Conservation (phyloP, 768 basidiomycete genomes). For the Guyanaporus albipodus region DNA sequence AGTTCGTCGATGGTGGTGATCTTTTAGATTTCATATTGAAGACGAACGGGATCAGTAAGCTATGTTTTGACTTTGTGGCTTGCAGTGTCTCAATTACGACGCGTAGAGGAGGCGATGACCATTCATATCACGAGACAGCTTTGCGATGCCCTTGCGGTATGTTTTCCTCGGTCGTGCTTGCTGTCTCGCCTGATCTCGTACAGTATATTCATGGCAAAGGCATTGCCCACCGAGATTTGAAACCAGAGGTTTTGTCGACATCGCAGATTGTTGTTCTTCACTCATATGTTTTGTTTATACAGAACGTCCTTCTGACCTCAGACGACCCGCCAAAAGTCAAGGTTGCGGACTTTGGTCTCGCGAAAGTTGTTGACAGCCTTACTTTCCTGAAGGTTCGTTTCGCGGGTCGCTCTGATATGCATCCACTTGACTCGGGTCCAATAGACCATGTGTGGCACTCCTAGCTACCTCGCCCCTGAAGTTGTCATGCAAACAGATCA, state of each 20-base stretch:
- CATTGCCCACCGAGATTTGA: conserved; percentile 90
- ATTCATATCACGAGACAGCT: conserved; percentile 78
- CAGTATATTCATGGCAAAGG: conserved; percentile 69
- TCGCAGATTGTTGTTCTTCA: background rate
- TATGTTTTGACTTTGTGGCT: background rate
- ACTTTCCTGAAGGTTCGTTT: conserved; percentile 68
- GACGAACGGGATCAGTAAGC: conserved; percentile 57
- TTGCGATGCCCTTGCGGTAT: conserved; percentile 71
- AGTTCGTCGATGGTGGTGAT: conserved; percentile 86
- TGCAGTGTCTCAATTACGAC: background rate
- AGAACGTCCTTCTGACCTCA: conserved; percentile 83
- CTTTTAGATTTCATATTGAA: conserved; percentile 75
- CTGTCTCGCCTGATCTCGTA: conserved; percentile 2
- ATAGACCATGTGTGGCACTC: conserved; percentile 95
- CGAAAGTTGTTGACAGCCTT: conserved; percentile 80
- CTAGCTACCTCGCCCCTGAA: conserved; percentile 90
- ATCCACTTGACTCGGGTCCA: conserved; percentile 1
- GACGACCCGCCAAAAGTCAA: conserved; percentile 71
- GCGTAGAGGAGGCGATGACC: conserved; percentile 51
- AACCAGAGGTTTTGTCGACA: conserved; percentile 62
- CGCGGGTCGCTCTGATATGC: background rate
- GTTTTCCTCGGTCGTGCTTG: conserved; percentile 17
- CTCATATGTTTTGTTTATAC: conserved; percentile 1
- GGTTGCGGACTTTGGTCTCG: conserved; percentile 94
- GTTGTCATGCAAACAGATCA: conserved; percentile 64